Base-by-base conservation (phyloP, 2,329 filamentous ascomycete genomes). In the Alternaria brassicae region DNA sequence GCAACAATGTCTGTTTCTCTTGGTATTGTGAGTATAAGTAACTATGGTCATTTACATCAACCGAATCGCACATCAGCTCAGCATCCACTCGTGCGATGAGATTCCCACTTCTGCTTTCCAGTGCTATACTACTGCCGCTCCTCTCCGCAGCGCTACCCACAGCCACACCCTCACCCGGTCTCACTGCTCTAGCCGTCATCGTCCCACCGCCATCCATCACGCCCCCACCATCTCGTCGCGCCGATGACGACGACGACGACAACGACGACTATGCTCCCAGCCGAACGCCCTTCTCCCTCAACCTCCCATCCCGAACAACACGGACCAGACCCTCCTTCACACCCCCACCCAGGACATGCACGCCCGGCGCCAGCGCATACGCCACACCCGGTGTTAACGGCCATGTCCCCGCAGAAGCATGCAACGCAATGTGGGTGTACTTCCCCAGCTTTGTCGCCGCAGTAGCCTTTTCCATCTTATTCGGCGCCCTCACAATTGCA, bases 401-500 rank as follows among this genome's bases (percentile, higher is more conserved):
- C 56, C 61, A 67, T 37, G 68, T 71, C 2, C 67, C 65, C 25
- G 48, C 53, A 6, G 56, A 56, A 25, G 61, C 66, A 28, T 68
- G 67, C 48, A 68, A 71, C 51, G 61, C 69, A 8, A 40, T 68
- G 7, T 71, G 67, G 58, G 44, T 54, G 9, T 68, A 65, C 56
- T 63, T 58, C 21, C 69, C 69, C n/a, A 63, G 60, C 36, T 68
- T 70, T 30, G 56, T 62, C 9, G 64, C 64, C 1, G 67, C 66
- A n/a, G 50, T 69, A 23, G 66, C 63, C 3, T 67, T 71, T 32
- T 62, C 61, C 12, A 39, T 63, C 8, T 53, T 71, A 19, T 71
- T 70, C 32, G 67, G 62, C 19, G 37, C 64, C 25, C 50, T 71
- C 30, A 70, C 66, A 5, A 36, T 68, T 23, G 57, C 55, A 32